Conservation (phyloP, 2,329 filamentous ascomycete species). For the Hirsutella minnesotensis region DNA sequence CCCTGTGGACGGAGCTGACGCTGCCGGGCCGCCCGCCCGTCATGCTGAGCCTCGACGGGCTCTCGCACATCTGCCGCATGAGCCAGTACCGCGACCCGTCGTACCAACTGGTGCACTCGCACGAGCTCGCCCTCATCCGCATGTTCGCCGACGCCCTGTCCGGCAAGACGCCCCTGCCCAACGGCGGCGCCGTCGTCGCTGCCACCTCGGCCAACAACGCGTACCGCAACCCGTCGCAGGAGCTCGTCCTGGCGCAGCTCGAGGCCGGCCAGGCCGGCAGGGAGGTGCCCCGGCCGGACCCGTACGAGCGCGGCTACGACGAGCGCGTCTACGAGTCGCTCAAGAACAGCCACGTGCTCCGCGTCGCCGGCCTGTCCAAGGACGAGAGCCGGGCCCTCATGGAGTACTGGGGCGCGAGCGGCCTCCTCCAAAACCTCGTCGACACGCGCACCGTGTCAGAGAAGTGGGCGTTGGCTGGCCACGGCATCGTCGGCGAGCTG, state of each 20-base stretch:
- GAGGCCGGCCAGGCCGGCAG: slow-evolving; percentile 27
- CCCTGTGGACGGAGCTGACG: slow-evolving; percentile 68
- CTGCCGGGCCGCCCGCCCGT: slow-evolving; percentile 43
- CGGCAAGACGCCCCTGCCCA: slow-evolving; percentile 43
- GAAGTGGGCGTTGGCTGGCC: slow-evolving; percentile 74
- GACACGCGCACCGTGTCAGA: slow-evolving; percentile 62
- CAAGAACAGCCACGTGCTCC: slow-evolving; percentile 36
- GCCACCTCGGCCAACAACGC: slow-evolving; percentile 63
- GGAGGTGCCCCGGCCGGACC: slow-evolving; percentile 32
- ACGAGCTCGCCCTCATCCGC: slow-evolving; percentile 67
- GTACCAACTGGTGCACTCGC: slow-evolving; percentile 68
- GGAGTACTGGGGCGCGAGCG: slow-evolving; percentile 89
- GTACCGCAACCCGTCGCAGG: slow-evolving; percentile 51
- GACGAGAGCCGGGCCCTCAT: slow-evolving; percentile 67
- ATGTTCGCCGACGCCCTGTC: slow-evolving; percentile 64
- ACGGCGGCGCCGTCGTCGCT: slow-evolving; percentile 70
- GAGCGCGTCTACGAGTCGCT: slow-evolving; percentile 41
- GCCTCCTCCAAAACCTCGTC: slow-evolving; percentile 59
- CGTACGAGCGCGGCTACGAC: slow-evolving; percentile 46
- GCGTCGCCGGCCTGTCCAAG: slow-evolving; percentile 58
- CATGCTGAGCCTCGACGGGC: slow-evolving; percentile 65
- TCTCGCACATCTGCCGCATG: slow-evolving; percentile 69
- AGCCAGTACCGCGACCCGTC: slow-evolving; percentile 64
- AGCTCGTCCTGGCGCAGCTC: slow-evolving; percentile 52
- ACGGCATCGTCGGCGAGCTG: slow-evolving; percentile 76